Base-by-base conservation (phyloP, 176 grass and related monocot genomes). In the Musa acuminata region DNA sequence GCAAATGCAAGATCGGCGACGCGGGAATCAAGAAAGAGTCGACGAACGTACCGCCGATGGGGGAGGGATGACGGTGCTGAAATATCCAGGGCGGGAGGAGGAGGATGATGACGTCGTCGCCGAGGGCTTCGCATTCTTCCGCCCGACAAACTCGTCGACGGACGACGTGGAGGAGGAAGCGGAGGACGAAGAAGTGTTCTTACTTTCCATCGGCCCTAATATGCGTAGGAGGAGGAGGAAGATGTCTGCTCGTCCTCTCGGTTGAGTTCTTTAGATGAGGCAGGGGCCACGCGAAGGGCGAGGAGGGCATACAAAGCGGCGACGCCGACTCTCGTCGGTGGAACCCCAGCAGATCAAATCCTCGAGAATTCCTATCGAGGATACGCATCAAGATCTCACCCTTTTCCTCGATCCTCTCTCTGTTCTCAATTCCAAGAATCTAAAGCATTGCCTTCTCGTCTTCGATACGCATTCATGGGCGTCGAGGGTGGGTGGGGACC, bases 61-160 rank as follows among this genome's bases (percentile, higher is more conserved):
- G 3, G 65, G 65, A 43, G 65, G 65, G 24, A 67, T 35, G 65
- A 67, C 65, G 65, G 6, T 67, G 65, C 65, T 67, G 20, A 67
- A 67, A n/a, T 67, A 67, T 2, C 65, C 65, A 14, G 65, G 26
- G 13, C 13, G 12, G 12, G 13, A 67, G 5, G 64, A 67, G 10
- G 65, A 67, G 13, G 13, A 11, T 14, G 24, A 26, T 12, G 24
- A 26, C 29, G 29, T 43, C 65, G 13, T 67, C 17, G 13, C 65
- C 13, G 26, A 35, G 26, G 65, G 13, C 13, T n/a, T 62, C 58
- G 58, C 19, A 1, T 62, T 19, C 19, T 22, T 21, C 58, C 58
- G 17, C 58, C n/a, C n/a, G 19, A 43, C 29, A 0, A 67, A 16
- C 65, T 43, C 65, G 12, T 67, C 65, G 2, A 5, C 64, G 11